A percentile compares a stretch with the other conserved stretches of the same genome.
Conservation (phyloP, 495 filamentous ascomycete species). For the Aspergillus funiculosus region DNA sequence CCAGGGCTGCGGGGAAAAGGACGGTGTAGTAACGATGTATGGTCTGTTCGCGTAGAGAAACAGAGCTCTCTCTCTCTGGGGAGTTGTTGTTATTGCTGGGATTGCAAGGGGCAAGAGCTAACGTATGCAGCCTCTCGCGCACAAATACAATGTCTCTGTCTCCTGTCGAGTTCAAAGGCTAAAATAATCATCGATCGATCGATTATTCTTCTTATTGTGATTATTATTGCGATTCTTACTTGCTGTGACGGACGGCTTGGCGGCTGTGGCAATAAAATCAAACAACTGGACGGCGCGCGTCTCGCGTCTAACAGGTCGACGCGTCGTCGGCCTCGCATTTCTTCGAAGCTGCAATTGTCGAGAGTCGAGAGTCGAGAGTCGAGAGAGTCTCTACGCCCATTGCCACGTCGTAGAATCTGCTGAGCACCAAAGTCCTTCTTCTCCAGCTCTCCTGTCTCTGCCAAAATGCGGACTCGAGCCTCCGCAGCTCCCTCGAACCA, state of each 20-base stretch:
- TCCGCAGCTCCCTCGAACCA: slow-evolving; percentile 21
- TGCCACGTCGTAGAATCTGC: too few relatives aligned
- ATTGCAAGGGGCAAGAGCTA: not conserved
- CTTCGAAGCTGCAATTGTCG: too few relatives aligned
- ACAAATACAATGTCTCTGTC: not conserved
- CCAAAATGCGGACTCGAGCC: slow-evolving; percentile 29
- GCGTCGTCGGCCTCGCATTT: too few relatives aligned
- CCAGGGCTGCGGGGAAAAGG: slow-evolving; percentile 16
- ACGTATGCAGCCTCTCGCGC: too few relatives aligned
- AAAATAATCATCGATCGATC: too few relatives aligned
- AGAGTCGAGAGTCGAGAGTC: too few relatives aligned
- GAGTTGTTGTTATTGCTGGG: not conserved
- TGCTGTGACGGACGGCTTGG: too few relatives aligned
- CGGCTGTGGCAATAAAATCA: too few relatives aligned
- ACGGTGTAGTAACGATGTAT: not conserved
- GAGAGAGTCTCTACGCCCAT: too few relatives aligned
- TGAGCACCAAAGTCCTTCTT: not conserved
- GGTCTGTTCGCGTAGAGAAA: slow-evolving; percentile 3
- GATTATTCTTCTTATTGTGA: not conserved
- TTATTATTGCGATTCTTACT: too few relatives aligned
- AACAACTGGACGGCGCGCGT: slow-evolving; percentile 25
- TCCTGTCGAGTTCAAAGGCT: not conserved
- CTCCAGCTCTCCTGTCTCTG: not conserved
- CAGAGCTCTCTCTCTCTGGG: not conserved
- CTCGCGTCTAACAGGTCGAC: slow-evolving; percentile 24